These are phyloP conservation scores for Sclerotinia spermophila DNA, from an alignment of 2,329 filamentous ascomycete genomes.

Conservation along the genomic window DNA sequence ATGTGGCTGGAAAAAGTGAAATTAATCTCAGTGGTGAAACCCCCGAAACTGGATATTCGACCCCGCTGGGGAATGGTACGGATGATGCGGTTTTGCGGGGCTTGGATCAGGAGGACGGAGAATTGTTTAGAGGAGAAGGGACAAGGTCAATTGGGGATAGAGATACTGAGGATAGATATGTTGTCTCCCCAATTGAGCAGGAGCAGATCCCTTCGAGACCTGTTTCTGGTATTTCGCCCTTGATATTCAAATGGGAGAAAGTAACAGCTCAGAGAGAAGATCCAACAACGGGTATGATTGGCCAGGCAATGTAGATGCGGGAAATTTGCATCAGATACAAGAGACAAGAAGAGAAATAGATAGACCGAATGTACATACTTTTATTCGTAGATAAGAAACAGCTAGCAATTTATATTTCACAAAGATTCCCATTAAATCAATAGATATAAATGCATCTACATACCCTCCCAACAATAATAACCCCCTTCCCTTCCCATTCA, in stretches of 20 bases:
- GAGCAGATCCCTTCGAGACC: neutral
- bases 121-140: neutral
- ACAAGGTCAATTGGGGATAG: too few relatives aligned
- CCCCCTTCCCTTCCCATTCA: too few relatives aligned
- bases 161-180: neutral
- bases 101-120: neutral
- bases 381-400: neutral
- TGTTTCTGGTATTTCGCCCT: neutral
- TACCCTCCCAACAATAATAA: neutral
- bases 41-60: neutral
- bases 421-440: neutral
- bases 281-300: neutral
- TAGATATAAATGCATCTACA: neutral
- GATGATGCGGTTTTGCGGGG: neutral
- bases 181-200: neutral
- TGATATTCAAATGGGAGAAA: neutral
- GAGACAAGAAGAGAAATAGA: neutral
- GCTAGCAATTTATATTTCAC: neutral
- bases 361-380: neutral
- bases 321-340: neutral
- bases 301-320: neutral
- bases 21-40: neutral
- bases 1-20: neutral
- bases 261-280: neutral
- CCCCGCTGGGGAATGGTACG: neutral